phyloP scores from a whole-genome alignment of 2,329 filamentous ascomycete species.

The Furcasterigmium furcatum region DNA sequence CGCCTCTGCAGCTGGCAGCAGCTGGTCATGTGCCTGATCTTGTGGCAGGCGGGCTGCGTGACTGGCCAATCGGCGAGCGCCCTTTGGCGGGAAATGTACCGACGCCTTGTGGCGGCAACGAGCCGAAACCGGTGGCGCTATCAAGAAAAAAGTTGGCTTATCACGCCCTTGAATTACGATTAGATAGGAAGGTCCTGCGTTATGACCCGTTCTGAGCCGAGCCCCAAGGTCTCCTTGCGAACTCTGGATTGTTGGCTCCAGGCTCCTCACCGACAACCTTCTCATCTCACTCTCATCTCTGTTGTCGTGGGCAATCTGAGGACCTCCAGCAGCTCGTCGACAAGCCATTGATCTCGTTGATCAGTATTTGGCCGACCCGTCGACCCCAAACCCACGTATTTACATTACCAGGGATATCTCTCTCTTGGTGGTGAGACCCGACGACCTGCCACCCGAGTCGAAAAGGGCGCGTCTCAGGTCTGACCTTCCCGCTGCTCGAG shows the following conservation, averaged over 20 bases:
- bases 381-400: no score
- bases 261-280: neutral
- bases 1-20: no score
- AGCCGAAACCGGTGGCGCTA: neutral
- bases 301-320: neutral
- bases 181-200: constrained; percentile 1
- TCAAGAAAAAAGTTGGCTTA: neutral
- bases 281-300: neutral
- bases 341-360: neutral
- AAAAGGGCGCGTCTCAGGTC: no score
- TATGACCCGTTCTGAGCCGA: constrained; percentile 3
- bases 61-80: neutral
- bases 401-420: no score
- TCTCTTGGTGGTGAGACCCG: neutral
- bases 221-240: neutral
- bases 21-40: no score
- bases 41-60: no score
- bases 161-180: neutral
- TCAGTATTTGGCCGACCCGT: neutral
- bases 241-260: neutral
- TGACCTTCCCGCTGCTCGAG: no score
- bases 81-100: neutral
- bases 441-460: no score
- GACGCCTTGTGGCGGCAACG: neutral
- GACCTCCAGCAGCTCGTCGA: neutral